phyloP scores from a whole-genome alignment of 345 rosid species.

The Hibiscus mutabilis region DNA sequence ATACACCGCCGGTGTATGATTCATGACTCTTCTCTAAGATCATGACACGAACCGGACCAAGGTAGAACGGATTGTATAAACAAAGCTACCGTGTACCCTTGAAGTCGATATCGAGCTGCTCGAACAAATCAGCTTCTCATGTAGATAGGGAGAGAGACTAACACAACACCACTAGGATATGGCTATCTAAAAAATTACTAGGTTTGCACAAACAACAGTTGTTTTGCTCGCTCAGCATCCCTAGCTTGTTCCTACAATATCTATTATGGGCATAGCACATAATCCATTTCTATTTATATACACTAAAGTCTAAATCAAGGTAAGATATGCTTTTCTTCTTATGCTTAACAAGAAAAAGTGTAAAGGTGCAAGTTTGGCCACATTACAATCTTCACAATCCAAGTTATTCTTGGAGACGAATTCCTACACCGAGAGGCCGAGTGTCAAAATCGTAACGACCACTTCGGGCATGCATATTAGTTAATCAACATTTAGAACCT shows the following conservation, averaged over 20 bases:
- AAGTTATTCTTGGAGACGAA: neutral
- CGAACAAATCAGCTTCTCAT: neutral
- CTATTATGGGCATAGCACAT: too few species aligned
- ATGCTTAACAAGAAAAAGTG: neutral
- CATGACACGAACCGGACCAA: neutral
- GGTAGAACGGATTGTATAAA: neutral
- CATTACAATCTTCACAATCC: neutral
- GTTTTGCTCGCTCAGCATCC: neutral
- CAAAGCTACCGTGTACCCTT: neutral
- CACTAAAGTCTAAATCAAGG: neutral
- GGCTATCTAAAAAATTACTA: neutral
- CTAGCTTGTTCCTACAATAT: neutral
- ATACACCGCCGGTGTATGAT: neutral
- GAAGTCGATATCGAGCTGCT: neutral
- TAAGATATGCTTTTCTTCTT: neutral
- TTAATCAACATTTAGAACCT: too few species aligned
- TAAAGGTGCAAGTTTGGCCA: too few species aligned
- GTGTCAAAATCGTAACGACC: neutral
- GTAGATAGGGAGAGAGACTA: neutral
- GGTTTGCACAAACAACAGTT: too few species aligned
- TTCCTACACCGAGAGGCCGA: neutral
- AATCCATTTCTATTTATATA: too few species aligned
- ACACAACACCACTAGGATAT: neutral
- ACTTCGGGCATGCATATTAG: neutral
- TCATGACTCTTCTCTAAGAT: neutral